Conservation (phyloP, 176 grass and related monocot species). For the Eragrostis curvula region DNA sequence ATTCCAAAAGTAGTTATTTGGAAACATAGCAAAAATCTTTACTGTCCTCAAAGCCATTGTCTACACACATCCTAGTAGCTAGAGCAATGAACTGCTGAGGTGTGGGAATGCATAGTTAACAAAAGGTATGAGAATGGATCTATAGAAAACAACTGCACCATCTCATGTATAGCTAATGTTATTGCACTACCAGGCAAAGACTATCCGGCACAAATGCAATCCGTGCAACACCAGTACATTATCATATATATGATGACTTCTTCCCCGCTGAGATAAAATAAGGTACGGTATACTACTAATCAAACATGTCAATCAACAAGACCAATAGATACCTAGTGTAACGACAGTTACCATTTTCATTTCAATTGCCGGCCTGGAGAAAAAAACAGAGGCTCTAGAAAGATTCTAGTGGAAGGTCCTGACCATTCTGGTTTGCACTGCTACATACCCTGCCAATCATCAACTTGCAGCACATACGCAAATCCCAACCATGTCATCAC, state of each 20-base stretch:
- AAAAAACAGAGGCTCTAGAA: not conserved
- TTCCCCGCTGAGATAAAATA: not conserved
- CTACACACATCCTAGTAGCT: too few relatives aligned
- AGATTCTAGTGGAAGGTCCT: conserved; percentile 6
- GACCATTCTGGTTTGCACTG: conserved; percentile 19
- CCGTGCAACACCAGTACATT: not conserved
- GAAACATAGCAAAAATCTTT: too few relatives aligned
- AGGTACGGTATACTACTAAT: not conserved
- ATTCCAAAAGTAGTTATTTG: too few relatives aligned
- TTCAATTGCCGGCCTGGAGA: not conserved
- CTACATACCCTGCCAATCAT: not conserved
- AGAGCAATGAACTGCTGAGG: too few relatives aligned
- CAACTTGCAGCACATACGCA: not conserved
- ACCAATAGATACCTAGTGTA: not conserved
- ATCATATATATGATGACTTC: not conserved
- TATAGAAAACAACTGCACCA: not conserved
- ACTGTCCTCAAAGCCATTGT: too few relatives aligned
- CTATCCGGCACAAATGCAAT: not conserved
- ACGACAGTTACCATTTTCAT: not conserved
- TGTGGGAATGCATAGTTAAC: not conserved
- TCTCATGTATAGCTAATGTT: not conserved
- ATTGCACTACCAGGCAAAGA: not conserved
- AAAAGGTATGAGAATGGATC: too few relatives aligned
- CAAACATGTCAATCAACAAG: not conserved
- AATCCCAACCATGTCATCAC: not conserved